These are phyloP conservation scores for Chaetothyriales sp. DNA, from an alignment of 2,329 filamentous ascomycete genomes.

Conservation along the genomic window DNA sequence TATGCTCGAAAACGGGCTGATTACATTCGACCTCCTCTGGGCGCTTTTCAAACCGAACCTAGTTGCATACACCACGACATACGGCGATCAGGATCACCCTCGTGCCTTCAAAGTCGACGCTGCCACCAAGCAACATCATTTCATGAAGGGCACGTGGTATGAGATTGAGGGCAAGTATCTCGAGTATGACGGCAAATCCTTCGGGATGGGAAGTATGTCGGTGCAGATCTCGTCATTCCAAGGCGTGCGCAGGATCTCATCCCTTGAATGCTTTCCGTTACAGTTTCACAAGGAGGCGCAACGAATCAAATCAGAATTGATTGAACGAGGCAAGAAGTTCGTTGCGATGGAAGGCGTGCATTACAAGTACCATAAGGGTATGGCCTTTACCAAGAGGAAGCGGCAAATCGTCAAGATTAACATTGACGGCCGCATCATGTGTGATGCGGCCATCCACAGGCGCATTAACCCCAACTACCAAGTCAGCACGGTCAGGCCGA, in stretches of 20 bases:
- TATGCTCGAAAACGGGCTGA: slow-evolving; percentile 49
- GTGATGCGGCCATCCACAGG: slow-evolving; percentile 69
- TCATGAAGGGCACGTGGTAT: slow-evolving; percentile 64
- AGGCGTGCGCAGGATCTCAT: slow-evolving; percentile 69
- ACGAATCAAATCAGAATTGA: slow-evolving; percentile 49
- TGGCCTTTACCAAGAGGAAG: slow-evolving; percentile 76
- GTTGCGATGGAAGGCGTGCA: slow-evolving; percentile 67
- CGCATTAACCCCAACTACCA: slow-evolving; percentile 78
- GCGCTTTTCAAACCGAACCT: slow-evolving; percentile 58
- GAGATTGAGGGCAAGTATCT: slow-evolving; percentile 61
- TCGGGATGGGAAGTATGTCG: slow-evolving; percentile 59
- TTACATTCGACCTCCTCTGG: slow-evolving; percentile 57
- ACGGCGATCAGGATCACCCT: slow-evolving; percentile 61
- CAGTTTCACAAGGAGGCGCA: slow-evolving; percentile 64
- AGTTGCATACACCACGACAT: slow-evolving; percentile 62
- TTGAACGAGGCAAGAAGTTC: slow-evolving; percentile 75
- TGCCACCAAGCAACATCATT: slow-evolving; percentile 53
- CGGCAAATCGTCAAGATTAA: slow-evolving; percentile 63
- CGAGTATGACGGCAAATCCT: slow-evolving; percentile 77
- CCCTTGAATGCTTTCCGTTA: slow-evolving; percentile 61
- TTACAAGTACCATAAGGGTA: slow-evolving; percentile 63
- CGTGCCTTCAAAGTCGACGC: slow-evolving; percentile 71
- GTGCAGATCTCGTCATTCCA: slow-evolving; percentile 63
- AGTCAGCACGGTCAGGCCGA: slow-evolving; percentile 59
- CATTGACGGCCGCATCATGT: slow-evolving; percentile 76